Percentiles rank a stretch among this genome's conserved stretches.
Conservation (phyloP, 495 filamentous ascomycete species). For the Penicillium nucicola region DNA sequence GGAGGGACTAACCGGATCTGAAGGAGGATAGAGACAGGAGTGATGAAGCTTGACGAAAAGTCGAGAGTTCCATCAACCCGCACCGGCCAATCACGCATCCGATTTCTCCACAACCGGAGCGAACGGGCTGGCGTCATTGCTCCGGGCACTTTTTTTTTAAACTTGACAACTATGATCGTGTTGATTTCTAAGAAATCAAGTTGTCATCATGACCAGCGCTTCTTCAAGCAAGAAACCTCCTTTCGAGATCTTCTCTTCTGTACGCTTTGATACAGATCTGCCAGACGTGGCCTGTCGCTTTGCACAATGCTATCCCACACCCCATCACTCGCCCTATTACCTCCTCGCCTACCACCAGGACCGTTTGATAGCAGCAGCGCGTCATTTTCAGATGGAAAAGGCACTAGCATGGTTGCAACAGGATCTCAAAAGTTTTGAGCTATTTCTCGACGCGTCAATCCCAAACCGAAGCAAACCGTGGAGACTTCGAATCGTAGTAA, state of each 20-base stretch:
- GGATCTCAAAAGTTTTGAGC: slow-evolving; percentile 23
- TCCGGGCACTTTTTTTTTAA: background rate
- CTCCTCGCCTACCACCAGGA: slow-evolving; percentile 80
- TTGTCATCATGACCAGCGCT: slow-evolving; percentile 6
- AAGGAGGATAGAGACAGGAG: slow-evolving; percentile 29
- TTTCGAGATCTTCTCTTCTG: slow-evolving; percentile 68
- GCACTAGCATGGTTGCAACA: slow-evolving; percentile 30
- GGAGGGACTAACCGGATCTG: slow-evolving; percentile 18
- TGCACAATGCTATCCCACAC: slow-evolving; percentile 39
- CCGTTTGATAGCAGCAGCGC: slow-evolving; percentile 72
- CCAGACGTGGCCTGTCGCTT: slow-evolving; percentile 31
- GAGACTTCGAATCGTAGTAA: slow-evolving; percentile 55
- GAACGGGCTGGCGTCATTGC: background rate
- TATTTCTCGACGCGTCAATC: slow-evolving; percentile 33
- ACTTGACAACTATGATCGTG: too few species aligned
- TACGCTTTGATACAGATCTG: slow-evolving; percentile 71
- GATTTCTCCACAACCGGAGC: slow-evolving; percentile 18
- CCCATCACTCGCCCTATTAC: slow-evolving; percentile 66
- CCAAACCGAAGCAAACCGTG: slow-evolving; percentile 34
- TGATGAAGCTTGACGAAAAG: slow-evolving; percentile 38
- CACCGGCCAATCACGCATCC: slow-evolving; percentile 37
- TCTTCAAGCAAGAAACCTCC: background rate
- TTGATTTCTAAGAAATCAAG: too few species aligned
- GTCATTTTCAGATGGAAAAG: slow-evolving; percentile 59
- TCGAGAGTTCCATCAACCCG: slow-evolving; percentile 23